Evolutionary conservation across 108 stramenopile species (phyloP).

Genomic region (Epithemia pelagica): DNA sequence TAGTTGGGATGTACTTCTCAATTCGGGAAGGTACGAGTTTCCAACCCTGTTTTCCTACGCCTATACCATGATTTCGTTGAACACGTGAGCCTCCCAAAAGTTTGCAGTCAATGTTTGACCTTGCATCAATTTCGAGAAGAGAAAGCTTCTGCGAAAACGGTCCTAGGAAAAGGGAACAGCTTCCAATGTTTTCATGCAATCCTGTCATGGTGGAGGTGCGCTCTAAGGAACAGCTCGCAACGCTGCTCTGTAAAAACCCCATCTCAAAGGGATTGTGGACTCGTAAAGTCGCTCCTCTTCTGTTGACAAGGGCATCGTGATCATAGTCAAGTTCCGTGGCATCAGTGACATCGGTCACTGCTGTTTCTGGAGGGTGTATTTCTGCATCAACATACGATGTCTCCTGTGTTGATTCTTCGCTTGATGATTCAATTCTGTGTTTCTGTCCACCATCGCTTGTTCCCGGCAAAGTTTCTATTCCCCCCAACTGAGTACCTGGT

Average conservation of each 20-base stretch:
- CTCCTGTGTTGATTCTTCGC: too few relatives aligned
- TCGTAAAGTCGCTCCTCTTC: conserved; percentile 35
- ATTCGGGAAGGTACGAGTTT: too few relatives aligned
- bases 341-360: too few relatives aligned
- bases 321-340: not conserved
- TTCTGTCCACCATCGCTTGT: too few relatives aligned
- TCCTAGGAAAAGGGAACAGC: conserved; percentile 38
- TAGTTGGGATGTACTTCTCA: conserved; percentile 1
- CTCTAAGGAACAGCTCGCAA: conserved; percentile 36
- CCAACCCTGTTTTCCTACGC: too few relatives aligned
- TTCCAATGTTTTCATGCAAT: conserved; percentile 40
- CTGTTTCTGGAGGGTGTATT: too few relatives aligned
- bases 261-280: conserved; percentile 35
- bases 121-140: conserved; percentile 17
- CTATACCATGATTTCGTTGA: not conserved
- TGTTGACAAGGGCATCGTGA: conserved; percentile 17
- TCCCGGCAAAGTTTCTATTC: not conserved
- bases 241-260: conserved; percentile 22
- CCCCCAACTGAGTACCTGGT: not conserved
- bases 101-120: conserved; percentile 28
- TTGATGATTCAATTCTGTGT: too few relatives aligned
- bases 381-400: not conserved
- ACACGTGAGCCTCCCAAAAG: conserved; percentile 31
- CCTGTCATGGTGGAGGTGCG: conserved; percentile 43
- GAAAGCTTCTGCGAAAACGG: conserved; percentile 38